A percentile compares a stretch with the other conserved stretches of the same genome.
Conservation (phyloP, 2,329 filamentous ascomycete species). For the Didymosphaeria variabile region DNA sequence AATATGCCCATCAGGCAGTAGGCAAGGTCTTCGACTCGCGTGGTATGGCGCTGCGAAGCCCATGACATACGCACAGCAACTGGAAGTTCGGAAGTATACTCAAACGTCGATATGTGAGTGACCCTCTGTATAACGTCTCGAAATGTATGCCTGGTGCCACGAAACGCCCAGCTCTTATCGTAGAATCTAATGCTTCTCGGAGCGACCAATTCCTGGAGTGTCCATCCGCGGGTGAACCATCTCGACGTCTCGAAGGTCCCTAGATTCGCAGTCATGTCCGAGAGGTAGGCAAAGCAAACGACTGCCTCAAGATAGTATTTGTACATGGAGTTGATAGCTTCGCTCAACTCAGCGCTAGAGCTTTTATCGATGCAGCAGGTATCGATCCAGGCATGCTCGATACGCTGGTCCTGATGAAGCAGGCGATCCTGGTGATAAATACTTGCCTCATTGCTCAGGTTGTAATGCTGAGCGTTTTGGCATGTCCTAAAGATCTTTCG, state of each 20-base stretch:
- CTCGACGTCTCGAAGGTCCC: constrained; percentile 6
- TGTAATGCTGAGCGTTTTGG: neutral
- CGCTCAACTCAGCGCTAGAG: constrained; percentile 10
- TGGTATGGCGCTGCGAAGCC: neutral
- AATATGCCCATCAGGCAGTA: neutral
- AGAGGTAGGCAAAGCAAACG: constrained; percentile 28
- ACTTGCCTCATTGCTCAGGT: neutral
- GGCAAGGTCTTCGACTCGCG: neutral
- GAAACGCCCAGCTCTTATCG: neutral
- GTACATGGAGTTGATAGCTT: constrained; percentile 16
- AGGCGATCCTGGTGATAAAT: neutral
- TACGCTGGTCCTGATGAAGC: neutral
- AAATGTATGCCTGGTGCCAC: neutral
- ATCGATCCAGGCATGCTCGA: constrained; percentile 24
- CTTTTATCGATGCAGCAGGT: constrained; percentile 18
- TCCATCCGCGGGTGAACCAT: constrained; percentile 29
- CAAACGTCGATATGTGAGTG: neutral
- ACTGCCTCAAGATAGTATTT: constrained; percentile 25
- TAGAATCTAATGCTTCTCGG: constrained; percentile 21
- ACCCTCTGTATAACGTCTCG: neutral
- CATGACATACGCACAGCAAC: constrained; percentile 2
- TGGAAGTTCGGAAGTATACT: neutral
- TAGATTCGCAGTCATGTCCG: constrained; percentile 23
- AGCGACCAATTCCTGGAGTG: constrained; percentile 21
- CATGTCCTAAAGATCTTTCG: neutral